Conservation (phyloP, 345 rosid genomes). For the Linum trigynum region DNA sequence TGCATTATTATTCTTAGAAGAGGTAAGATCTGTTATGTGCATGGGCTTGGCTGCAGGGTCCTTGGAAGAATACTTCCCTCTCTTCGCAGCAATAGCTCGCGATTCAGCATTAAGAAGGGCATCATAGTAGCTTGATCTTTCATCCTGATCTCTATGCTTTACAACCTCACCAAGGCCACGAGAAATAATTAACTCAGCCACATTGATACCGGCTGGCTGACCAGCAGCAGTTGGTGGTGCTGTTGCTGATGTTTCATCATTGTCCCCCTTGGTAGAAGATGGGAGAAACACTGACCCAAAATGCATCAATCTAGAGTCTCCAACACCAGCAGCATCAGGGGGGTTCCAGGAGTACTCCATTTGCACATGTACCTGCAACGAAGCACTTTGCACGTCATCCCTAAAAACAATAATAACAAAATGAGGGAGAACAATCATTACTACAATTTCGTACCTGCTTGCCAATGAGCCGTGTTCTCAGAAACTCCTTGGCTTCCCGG, state of each 20-base stretch:
- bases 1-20: conserved; percentile 27
- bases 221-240: conserved; percentile 29
- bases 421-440: not conserved
- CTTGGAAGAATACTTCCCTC: conserved; percentile 74
- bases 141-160: conserved; percentile 89
- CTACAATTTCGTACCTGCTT: conserved; percentile 38
- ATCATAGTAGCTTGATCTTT: conserved; percentile 88
- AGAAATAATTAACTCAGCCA: conserved; percentile 68
- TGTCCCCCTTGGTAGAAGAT: conserved; percentile 52
- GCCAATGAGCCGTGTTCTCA: conserved; percentile 74
- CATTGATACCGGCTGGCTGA: conserved; percentile 57
- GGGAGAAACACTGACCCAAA: conserved; percentile 82
- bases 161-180: conserved; percentile 81
- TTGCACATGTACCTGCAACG: conserved; percentile 65
- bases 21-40: conserved; percentile 75
- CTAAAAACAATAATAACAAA: no score
- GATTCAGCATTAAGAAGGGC: conserved; percentile 86
- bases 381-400: not conserved
- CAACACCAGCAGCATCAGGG: conserved; percentile 37
- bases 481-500: conserved; percentile 80
- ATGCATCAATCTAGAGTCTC: conserved; percentile 79
- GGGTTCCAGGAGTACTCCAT: conserved; percentile 95
- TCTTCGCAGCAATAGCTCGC: conserved; percentile 67
- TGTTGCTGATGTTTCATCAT: conserved; percentile 38
- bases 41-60: conserved; percentile 48